Evolutionary conservation across 495 filamentous ascomycete species (phyloP).

Genomic region (Lophiostoma macrostomum): DNA sequence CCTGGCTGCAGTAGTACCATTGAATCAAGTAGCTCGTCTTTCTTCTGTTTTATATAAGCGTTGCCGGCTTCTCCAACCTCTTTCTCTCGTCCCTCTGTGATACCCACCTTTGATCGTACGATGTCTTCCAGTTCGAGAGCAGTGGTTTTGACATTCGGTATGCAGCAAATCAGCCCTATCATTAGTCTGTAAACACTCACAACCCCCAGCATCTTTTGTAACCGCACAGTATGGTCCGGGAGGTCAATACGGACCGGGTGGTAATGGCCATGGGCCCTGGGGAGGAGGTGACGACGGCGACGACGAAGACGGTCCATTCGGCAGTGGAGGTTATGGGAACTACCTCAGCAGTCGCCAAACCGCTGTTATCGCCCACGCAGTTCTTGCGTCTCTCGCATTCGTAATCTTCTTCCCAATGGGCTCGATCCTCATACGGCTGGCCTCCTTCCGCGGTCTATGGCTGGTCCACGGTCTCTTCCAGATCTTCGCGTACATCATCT

Average conservation of each 20-base stretch:
- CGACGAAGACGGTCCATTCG: neutral
- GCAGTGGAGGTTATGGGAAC: neutral
- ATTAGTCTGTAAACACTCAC: neutral
- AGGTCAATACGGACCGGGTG: slow-evolving; percentile 9
- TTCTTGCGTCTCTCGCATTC: slow-evolving; percentile 42
- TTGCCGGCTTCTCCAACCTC: neutral
- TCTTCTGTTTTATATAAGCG: neutral
- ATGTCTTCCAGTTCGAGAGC: slow-evolving; percentile 2
- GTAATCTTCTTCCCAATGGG: slow-evolving; percentile 49
- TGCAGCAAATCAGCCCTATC: neutral
- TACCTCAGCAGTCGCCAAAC: slow-evolving; percentile 11
- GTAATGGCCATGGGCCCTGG: neutral
- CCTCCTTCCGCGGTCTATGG: slow-evolving; percentile 41
- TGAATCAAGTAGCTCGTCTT: slow-evolving; percentile 9
- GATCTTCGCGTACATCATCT: slow-evolving; percentile 38
- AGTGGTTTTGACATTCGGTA: slow-evolving; percentile 9
- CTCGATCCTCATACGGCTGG: slow-evolving; percentile 45
- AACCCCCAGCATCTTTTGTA: slow-evolving; percentile 3
- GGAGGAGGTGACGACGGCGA: neutral
- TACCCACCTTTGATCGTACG: neutral
- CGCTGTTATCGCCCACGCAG: slow-evolving; percentile 41
- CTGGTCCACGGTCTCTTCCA: slow-evolving; percentile 42
- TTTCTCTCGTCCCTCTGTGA: neutral
- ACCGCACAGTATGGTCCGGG: slow-evolving; percentile 20
- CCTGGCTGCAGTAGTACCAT: slow-evolving; percentile 2